phyloP scores from a whole-genome alignment of 179 eudicot genomes.

The Gypsophila paniculata region DNA sequence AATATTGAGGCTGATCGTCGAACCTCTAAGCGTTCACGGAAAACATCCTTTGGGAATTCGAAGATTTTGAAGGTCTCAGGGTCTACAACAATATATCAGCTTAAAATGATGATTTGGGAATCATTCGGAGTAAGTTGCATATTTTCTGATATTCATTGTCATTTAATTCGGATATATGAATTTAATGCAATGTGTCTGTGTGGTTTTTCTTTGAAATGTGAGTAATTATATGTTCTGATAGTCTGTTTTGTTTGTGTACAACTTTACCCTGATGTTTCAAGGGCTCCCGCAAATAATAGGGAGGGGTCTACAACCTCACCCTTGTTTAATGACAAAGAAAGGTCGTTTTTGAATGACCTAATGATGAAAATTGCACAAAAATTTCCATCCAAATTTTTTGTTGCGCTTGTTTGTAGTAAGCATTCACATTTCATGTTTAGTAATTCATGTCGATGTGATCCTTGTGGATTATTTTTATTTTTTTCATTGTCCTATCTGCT shows the following conservation, averaged over 20 bases:
- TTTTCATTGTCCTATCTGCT: neutral
- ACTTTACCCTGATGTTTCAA: too few species aligned
- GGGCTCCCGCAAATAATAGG: too few species aligned
- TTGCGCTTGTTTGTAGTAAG: neutral
- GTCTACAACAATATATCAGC: slow-evolving; percentile 74
- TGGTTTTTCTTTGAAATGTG: neutral
- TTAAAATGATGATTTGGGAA: slow-evolving; percentile 99
- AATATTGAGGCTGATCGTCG: slow-evolving; percentile 72
- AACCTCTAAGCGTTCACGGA: slow-evolving; percentile 88
- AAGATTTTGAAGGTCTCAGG: slow-evolving; percentile 83
- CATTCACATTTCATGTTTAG: neutral
- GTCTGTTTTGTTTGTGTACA: neutral
- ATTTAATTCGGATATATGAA: neutral
- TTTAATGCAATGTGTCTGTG: slow-evolving; percentile 1
- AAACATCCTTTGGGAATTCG: slow-evolving; percentile 73
- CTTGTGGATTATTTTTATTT: neutral
- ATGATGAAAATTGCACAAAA: too few species aligned
- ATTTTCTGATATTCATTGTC: slow-evolving; percentile 1
- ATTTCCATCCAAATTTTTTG: too few species aligned
- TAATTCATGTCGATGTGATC: neutral
- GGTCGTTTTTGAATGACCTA: too few species aligned
- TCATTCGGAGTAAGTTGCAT: slow-evolving; percentile 82
- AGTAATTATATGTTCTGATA: too few species aligned
- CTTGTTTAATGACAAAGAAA: too few species aligned
- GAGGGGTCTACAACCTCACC: too few species aligned